Evolutionary conservation across 495 filamentous ascomycete genomes (phyloP), one percentile per base, ranked within the genome.

Genomic region (Penicillium verhagenii): DNA sequence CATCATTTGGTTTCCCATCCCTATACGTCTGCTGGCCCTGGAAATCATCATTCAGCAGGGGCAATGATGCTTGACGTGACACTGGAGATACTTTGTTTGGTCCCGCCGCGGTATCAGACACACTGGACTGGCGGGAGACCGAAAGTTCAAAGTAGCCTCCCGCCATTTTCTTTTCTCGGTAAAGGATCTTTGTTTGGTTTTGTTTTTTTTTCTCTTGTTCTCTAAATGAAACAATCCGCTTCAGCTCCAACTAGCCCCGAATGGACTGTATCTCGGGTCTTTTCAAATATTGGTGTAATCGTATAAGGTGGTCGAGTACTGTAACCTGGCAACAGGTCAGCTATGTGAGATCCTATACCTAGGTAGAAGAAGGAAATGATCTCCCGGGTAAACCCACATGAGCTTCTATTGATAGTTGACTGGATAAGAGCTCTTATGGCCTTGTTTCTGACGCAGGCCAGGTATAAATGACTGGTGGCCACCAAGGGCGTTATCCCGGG

Each of bases 111-210:
- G 51, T 52, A 68, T 74, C 65, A 50, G 69, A 61, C 54, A 64
- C 50, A 58, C 61, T 68, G n/a, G 64, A 60, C 29, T 53, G 69
- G 47, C 66, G 53, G 37, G 67, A 72, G 51, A 64, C 62, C 29
- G 69, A 69, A 40, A 73, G 60, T 57, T 75, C 65, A 59, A 74
- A 71, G 64, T 73, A 74, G 37, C 71, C 68, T 50, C 72, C 68
- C 52, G 63, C 74, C 74, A 77, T 77, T 61, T 29, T 6, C 33
- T 35, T 35, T 14, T 14, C 14, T 56, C 46, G 52, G 33, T 23
- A 25, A 6, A 39, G 21, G 6, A 9, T 38, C 47, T 38, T 48
- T 48, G 16, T 19, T 31, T 31, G 28, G 28, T 31, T 31, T 31
- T 31, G 28, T 31, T 31, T 18, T 28, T 42, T 35, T 40, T 44